Evolutionary conservation across 2,329 filamentous ascomycete species (phyloP).

Genomic region (Fusarium nelsonii): DNA sequence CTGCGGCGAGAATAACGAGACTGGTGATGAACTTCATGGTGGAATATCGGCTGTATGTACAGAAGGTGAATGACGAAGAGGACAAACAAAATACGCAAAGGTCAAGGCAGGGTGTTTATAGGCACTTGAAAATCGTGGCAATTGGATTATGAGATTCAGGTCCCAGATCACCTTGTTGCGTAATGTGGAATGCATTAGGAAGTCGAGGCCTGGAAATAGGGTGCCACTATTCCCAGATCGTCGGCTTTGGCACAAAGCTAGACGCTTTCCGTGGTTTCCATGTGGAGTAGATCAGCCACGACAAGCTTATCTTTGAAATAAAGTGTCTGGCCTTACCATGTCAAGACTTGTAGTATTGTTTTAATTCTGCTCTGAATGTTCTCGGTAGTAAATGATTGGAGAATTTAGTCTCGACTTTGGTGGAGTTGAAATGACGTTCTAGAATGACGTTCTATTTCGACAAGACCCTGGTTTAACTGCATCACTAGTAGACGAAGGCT

Average conservation of each 20-base stretch:
- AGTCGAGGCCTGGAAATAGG: constrained; percentile 10
- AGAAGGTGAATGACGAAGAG: not conserved
- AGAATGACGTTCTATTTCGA: not conserved
- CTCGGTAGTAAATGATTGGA: not conserved
- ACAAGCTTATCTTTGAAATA: not conserved
- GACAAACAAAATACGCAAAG: not conserved
- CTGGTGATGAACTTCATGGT: constrained; percentile 6
- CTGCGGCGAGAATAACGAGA: not conserved
- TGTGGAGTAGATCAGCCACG: not conserved
- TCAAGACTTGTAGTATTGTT: not conserved
- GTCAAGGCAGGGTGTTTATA: not conserved
- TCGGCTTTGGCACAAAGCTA: constrained; percentile 3
- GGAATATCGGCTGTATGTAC: too few species aligned
- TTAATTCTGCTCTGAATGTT: not conserved
- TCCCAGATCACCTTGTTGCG: not conserved
- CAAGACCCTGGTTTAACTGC: not conserved
- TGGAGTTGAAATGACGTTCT: not conserved
- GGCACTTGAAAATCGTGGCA: not conserved
- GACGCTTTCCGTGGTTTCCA: constrained; percentile 6
- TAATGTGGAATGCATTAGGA: constrained; percentile 17
- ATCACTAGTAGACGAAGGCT: too few species aligned
- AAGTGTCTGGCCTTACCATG: not conserved
- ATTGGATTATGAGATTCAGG: constrained; percentile 3
- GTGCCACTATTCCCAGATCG: constrained; percentile 24
- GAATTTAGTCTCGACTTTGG: not conserved